These are phyloP conservation scores for Plenodomus biglobosus DNA, from an alignment of 2,329 filamentous ascomycete species.

Conservation along the genomic window DNA sequence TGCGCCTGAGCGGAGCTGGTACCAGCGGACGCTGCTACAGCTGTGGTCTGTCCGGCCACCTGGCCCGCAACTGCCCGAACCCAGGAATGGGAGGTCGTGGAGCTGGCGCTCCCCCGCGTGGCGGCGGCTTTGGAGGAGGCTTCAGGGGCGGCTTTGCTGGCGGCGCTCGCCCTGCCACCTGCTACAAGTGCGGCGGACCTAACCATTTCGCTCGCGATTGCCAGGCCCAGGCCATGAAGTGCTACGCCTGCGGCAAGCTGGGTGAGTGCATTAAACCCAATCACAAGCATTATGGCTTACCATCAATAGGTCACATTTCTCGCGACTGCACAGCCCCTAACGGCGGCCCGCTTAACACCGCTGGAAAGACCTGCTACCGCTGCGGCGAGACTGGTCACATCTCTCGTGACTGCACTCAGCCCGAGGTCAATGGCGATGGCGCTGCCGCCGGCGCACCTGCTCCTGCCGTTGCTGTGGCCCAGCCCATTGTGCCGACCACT, in stretches of 20 bases:
- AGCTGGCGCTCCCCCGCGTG: slow-evolving; percentile 68
- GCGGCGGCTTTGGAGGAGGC: slow-evolving; percentile 69
- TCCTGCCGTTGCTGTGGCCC: slow-evolving; percentile 29
- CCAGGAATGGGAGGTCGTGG: slow-evolving; percentile 66
- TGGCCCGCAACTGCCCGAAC: slow-evolving; percentile 86
- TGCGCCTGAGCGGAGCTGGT: slow-evolving; percentile 80
- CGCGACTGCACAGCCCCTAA: slow-evolving; percentile 96
- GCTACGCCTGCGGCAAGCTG: slow-evolving; percentile 94
- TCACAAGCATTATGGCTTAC: slow-evolving; percentile 4
- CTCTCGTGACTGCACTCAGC: slow-evolving; percentile 90
- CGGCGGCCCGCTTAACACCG: slow-evolving; percentile 90
- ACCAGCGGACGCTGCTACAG: slow-evolving; percentile 92
- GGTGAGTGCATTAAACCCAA: slow-evolving; percentile 12
- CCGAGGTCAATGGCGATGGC: slow-evolving; percentile 53
- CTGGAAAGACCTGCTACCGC: slow-evolving; percentile 98
- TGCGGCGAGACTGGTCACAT: slow-evolving; percentile 96
- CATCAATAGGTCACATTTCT: slow-evolving; percentile 72
- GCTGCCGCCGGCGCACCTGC: slow-evolving; percentile 20
- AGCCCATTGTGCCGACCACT: slow-evolving; percentile 47
- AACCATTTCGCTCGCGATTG: slow-evolving; percentile 99
- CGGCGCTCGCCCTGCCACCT: slow-evolving; percentile 65
- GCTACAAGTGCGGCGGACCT: slow-evolving; percentile 75
- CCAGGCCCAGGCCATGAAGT: slow-evolving; percentile 98
- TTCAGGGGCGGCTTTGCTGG: slow-evolving; percentile 75
- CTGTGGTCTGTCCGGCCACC: slow-evolving; percentile 88